phyloP scores from a whole-genome alignment of 1,139 yeast species.

The Schwanniomyces etchellsii region DNA sequence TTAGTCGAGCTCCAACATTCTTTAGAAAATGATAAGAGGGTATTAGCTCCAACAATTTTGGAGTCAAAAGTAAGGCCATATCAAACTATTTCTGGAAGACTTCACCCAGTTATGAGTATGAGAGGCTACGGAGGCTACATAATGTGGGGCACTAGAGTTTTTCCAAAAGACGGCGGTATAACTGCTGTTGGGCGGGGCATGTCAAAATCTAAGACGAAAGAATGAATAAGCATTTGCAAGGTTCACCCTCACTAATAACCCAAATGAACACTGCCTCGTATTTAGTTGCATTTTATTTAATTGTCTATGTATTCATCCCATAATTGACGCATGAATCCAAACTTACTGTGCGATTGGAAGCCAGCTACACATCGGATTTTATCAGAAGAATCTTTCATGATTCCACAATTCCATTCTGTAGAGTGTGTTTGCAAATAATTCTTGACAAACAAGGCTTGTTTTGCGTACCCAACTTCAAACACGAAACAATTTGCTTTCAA shows the following conservation, averaged over 20 bases:
- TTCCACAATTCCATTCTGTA: constrained; percentile 23
- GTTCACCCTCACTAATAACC: not conserved
- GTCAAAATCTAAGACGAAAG: constrained; percentile 26
- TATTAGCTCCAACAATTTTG: constrained; percentile 76
- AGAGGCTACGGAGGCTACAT: constrained; percentile 90
- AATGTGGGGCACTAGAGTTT: constrained; percentile 72
- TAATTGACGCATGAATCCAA: not conserved
- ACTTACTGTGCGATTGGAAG: constrained; percentile 14
- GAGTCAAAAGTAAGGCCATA: constrained; percentile 83
- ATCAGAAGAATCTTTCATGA: constrained; percentile 21
- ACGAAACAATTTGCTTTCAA: constrained; percentile 34
- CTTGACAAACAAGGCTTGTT: constrained; percentile 25
- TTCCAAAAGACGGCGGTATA: constrained; percentile 56
- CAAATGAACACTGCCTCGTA: not conserved
- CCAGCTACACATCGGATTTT: constrained; percentile 38
- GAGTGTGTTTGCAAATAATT: constrained; percentile 6
- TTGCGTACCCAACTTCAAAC: constrained; percentile 36
- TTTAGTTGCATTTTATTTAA: not conserved
- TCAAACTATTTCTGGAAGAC: constrained; percentile 89
- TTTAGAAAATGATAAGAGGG: constrained; percentile 58
- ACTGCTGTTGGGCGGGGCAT: constrained; percentile 54
- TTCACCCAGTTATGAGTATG: constrained; percentile 94
- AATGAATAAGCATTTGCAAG: constrained; percentile 3
- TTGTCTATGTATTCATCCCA: constrained; percentile 4
- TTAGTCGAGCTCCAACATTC: constrained; percentile 69